Conservation (phyloP, 305 asterid species). For the Solanum chacoense region DNA sequence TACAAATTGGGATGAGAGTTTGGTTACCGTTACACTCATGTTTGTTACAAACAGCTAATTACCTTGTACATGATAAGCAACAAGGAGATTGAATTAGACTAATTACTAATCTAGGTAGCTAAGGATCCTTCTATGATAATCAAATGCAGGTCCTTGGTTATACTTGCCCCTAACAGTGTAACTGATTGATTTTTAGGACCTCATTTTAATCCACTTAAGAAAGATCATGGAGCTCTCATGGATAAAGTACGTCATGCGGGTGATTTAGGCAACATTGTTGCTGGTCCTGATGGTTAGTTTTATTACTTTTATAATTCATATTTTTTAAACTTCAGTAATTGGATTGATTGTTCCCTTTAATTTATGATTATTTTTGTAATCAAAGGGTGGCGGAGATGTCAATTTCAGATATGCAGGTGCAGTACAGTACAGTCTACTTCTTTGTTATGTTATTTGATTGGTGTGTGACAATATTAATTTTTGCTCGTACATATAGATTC, state of each 20-base stretch:
- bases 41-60: not conserved
- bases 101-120: not conserved
- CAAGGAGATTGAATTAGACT: not conserved
- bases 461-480: not conserved
- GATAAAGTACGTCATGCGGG: conserved; percentile 77
- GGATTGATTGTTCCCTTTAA: not conserved
- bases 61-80: not conserved
- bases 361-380: not conserved
- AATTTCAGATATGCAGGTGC: conserved; percentile 57
- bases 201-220: conserved; percentile 76
- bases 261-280: conserved; percentile 74
- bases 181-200: conserved; percentile 39
- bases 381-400: conserved; percentile 70
- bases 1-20: not conserved
- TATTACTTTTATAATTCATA: not conserved
- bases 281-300: conserved; percentile 45
- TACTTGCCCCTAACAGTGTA: not conserved
- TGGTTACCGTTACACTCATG: not conserved
- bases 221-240: conserved; percentile 72
- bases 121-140: not conserved
- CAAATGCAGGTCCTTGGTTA: not conserved
- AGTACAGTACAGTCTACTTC: not conserved
- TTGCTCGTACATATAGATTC: conserved; percentile 35
- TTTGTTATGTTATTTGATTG: not conserved
- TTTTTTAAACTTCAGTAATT: not conserved